A percentile compares a stretch with the other conserved stretches of the same genome.
phyloP scores from a whole-genome alignment of 2,329 filamentous ascomycete genomes.

The Berkeleyomyces rouxiae region DNA sequence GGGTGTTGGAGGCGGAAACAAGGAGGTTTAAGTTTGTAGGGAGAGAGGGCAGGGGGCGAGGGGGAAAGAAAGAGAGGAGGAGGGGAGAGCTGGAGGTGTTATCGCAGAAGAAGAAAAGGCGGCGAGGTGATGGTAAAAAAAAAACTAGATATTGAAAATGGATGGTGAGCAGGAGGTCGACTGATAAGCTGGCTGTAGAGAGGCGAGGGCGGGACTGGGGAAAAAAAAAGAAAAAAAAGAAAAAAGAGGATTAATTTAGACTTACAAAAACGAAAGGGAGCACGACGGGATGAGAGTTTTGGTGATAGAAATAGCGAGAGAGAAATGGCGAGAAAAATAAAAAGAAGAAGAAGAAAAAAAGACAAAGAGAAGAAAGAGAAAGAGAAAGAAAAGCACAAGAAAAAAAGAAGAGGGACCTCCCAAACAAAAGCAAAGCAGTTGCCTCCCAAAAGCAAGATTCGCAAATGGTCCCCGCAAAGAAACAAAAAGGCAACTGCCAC shows the following conservation, averaged over 20 bases:
- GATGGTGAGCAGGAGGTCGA: too few relatives aligned
- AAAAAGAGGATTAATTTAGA: background rate
- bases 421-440: background rate
- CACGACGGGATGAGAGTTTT: background rate
- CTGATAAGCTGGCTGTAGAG: too few relatives aligned
- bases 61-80: background rate
- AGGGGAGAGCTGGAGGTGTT: background rate
- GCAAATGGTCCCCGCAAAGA: too few relatives aligned
- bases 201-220: too few relatives aligned
- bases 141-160: too few relatives aligned
- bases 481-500: background rate
- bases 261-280: background rate
- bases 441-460: too few relatives aligned
- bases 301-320: background rate
- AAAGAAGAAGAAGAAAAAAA: background rate
- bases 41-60: background rate
- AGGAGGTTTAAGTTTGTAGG: background rate
- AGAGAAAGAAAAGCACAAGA: background rate
- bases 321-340: background rate
- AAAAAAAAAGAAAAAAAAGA: background rate
- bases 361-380: background rate
- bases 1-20: background rate
- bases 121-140: background rate
- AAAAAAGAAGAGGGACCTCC: background rate
- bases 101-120: background rate